Conservation (phyloP, 345 rosid genomes). For the Erysimum cheiranthoides region DNA sequence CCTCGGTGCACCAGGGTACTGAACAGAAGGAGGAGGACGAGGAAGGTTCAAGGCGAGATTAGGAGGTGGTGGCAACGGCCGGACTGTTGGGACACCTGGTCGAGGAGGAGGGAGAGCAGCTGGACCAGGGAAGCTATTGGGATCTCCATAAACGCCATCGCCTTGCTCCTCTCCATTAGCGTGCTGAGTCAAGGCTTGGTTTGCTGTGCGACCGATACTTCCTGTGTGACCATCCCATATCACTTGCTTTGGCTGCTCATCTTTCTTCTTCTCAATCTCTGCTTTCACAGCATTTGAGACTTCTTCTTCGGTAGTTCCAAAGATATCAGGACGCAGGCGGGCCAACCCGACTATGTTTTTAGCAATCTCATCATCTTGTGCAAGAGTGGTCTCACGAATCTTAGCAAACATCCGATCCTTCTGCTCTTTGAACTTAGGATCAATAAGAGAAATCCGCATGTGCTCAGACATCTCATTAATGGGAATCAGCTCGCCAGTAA, state of each 20-base stretch:
- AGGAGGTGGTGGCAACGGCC: conserved; percentile 89
- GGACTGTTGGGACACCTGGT: conserved; percentile 65
- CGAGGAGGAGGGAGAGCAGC: conserved; percentile 88
- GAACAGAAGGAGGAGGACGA: conserved; percentile 66
- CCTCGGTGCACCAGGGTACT: conserved; percentile 57
- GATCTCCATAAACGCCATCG: conserved; percentile 52
- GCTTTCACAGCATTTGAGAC: conserved; percentile 95
- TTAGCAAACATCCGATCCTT: conserved; percentile 95
- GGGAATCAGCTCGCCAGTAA: conserved; percentile 89
- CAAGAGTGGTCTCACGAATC: conserved; percentile 91
- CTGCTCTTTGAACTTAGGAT: conserved; percentile 95
- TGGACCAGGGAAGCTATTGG: conserved; percentile 76
- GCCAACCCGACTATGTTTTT: conserved; percentile 90
- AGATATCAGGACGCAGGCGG: conserved; percentile 87
- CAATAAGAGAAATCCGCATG: conserved; percentile 87
- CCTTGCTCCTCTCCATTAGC: conserved; percentile 62
- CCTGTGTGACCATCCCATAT: conserved; percentile 97
- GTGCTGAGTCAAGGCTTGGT: conserved; percentile 79
- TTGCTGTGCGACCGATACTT: conserved; percentile 93
- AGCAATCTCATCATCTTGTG: conserved; percentile 90
- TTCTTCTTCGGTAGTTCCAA: conserved; percentile 95
- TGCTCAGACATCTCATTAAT: conserved; percentile 93
- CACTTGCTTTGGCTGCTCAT: conserved; percentile 90
- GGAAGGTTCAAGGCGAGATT: conserved; percentile 81
- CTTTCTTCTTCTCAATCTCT: conserved; percentile 91